These are phyloP conservation scores for Russula brevipes DNA, from an alignment of 768 basidiomycete species.

Conservation along the genomic window DNA sequence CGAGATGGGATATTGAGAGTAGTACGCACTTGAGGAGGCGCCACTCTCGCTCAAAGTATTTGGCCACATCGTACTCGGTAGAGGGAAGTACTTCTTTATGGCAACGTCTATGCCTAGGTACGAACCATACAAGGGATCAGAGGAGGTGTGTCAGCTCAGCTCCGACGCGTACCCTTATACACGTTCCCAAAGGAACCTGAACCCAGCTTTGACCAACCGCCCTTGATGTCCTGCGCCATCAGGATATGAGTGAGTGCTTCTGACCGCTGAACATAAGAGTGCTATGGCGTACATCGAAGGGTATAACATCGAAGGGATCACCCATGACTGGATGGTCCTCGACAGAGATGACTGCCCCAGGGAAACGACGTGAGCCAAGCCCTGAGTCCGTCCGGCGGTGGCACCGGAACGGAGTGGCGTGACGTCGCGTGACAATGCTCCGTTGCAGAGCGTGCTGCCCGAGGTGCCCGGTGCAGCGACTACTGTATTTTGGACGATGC, in stretches of 20 bases:
- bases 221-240: conserved; percentile 66
- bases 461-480: no score
- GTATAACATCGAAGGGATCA: conserved; percentile 84
- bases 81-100: conserved; percentile 95
- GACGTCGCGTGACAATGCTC: no score
- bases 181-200: conserved; percentile 93
- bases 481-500: no score
- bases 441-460: no score
- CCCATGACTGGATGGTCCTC: conserved; percentile 33
- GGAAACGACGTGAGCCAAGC: no score
- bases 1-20: conserved; percentile 16
- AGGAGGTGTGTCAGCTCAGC: conserved; percentile 6
- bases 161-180: conserved; percentile 61
- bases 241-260: neutral
- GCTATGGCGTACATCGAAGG: conserved; percentile 58
- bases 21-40: conserved; percentile 75
- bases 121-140: conserved; percentile 43
- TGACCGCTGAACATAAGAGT: neutral
- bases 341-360: no score
- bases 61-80: conserved; percentile 87
- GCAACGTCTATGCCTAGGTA: conserved; percentile 97
- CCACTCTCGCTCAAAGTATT: conserved; percentile 99
- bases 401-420: no score
- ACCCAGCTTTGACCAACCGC: conserved; percentile 83
- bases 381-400: no score